These are phyloP conservation scores for Setaria viridis DNA, from an alignment of 202 grass and related monocot species.

Conservation along the genomic window DNA sequence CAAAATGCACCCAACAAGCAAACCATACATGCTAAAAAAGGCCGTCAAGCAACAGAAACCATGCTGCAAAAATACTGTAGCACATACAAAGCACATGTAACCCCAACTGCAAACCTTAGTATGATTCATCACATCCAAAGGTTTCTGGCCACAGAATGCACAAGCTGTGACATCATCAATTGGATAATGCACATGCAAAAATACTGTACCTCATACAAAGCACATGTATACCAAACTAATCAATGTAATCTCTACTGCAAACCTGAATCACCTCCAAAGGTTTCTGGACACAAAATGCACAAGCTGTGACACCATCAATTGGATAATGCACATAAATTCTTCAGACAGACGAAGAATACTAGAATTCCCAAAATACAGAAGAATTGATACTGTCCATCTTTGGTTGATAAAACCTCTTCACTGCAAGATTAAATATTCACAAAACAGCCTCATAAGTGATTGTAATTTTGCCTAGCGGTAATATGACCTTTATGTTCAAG, in stretches of 20 bases:
- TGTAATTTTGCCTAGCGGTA: background rate
- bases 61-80: slow-evolving; percentile 1
- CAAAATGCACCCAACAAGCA: background rate
- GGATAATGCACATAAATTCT: background rate
- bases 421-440: background rate
- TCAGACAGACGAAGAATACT: background rate
- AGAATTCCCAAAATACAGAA: background rate
- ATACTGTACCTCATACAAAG: background rate
- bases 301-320: background rate
- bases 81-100: background rate
- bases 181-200: background rate
- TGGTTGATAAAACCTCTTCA: background rate
- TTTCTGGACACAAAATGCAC: slow-evolving; percentile 1
- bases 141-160: slow-evolving; percentile 2
- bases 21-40: background rate
- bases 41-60: background rate
- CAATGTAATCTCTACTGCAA: background rate
- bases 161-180: background rate
- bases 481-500: background rate
- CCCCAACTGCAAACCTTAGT: background rate
- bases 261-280: background rate
- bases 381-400: background rate
- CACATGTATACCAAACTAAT: background rate
- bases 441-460: background rate
- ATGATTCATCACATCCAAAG: background rate